Conservation (phyloP, 768 basidiomycete genomes). For the Rhodocollybia butyracea region DNA sequence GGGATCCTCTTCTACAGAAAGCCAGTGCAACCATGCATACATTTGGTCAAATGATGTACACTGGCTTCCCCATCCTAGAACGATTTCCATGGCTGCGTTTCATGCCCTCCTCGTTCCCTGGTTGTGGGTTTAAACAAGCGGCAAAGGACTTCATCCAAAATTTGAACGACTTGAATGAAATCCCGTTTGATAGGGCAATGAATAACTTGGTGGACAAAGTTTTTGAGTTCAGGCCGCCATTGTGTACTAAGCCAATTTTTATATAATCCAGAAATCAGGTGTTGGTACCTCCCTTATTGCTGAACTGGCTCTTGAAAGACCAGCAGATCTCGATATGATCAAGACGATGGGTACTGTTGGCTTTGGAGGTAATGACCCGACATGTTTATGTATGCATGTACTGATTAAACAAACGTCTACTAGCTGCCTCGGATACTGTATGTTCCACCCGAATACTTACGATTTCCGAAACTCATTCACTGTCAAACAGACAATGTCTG, state of each 20-base stretch:
- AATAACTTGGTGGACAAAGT: background rate
- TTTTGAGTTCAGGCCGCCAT: no score
- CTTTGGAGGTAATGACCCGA: background rate
- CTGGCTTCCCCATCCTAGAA: background rate
- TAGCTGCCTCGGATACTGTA: background rate
- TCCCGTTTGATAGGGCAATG: background rate
- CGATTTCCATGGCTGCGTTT: background rate
- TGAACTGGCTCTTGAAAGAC: background rate
- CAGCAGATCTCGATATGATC: background rate
- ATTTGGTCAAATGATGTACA: background rate
- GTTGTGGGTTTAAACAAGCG: background rate
- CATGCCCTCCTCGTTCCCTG: conserved; percentile 6
- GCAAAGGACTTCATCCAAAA: background rate
- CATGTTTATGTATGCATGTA: background rate
- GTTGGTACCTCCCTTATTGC: background rate
- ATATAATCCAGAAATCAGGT: background rate
- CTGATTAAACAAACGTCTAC: background rate
- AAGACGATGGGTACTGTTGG: background rate
- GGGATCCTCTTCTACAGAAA: background rate
- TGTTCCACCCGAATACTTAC: no score
- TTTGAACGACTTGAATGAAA: background rate
- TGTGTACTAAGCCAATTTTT: no score
- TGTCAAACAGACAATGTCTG: background rate
- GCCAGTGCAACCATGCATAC: background rate
- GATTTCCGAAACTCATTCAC: no score